These are phyloP conservation scores for Phytophthora pini DNA, from an alignment of 352 stramenopile species.

Conservation along the genomic window DNA sequence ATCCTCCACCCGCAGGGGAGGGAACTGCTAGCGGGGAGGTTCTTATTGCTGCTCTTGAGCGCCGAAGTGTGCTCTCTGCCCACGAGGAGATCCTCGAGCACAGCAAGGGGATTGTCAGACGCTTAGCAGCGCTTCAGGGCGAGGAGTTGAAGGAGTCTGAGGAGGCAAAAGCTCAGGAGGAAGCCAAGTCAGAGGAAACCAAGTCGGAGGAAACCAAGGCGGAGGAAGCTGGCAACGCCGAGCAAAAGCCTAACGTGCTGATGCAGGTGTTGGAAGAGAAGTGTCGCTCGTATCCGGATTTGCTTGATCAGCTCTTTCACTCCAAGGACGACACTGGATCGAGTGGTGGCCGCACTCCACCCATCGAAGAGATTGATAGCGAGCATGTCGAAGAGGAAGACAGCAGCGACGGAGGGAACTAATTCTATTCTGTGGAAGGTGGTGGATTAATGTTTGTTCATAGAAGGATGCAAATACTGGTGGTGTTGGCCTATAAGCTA, in stretches of 20 bases:
- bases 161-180: constrained; percentile 9
- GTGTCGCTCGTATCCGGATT: constrained; percentile 46
- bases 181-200: constrained; percentile 5
- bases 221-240: neutral
- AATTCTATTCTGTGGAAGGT: constrained; percentile 16
- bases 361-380: constrained; percentile 29
- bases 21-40: constrained; percentile 38
- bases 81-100: constrained; percentile 84
- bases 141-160: constrained; percentile 20
- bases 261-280: constrained; percentile 70
- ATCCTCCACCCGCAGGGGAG: constrained; percentile 16
- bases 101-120: constrained; percentile 63
- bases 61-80: constrained; percentile 61
- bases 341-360: constrained; percentile 28
- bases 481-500: constrained; percentile 15
- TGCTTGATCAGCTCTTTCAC: constrained; percentile 66
- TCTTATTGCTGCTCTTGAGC: constrained; percentile 67
- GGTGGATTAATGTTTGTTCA: constrained; percentile 30
- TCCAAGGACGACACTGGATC: constrained; percentile 50
- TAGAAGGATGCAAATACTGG: constrained; percentile 27
- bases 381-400: constrained; percentile 29
- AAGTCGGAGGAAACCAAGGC: constrained; percentile 9
- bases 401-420: constrained; percentile 32
- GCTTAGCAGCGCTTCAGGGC: constrained; percentile 50
- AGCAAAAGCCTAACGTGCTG: constrained; percentile 30